A percentile compares a stretch with the other conserved stretches of the same genome.
These are phyloP conservation scores for Striga asiatica DNA, from an alignment of 257 asterid genomes.

Conservation along the genomic window DNA sequence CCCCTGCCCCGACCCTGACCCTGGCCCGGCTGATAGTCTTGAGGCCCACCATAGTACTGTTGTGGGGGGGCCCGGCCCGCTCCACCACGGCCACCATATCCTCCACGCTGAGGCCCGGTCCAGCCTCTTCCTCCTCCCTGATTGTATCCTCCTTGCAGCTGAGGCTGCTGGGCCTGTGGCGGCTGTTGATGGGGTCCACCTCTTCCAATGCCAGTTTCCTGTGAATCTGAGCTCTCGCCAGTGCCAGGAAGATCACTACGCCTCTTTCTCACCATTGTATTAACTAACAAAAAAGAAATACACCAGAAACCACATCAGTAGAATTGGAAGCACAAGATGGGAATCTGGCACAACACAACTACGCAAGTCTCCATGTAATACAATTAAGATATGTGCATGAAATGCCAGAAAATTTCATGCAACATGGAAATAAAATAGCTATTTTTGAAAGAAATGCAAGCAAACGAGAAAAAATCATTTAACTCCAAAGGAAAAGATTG, in stretches of 20 bases:
- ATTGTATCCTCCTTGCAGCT: conserved; percentile 38
- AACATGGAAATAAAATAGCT: too few species aligned
- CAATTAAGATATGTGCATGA: not conserved
- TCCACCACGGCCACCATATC: conserved; percentile 37
- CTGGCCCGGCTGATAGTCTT: conserved; percentile 27
- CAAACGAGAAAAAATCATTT: too few species aligned
- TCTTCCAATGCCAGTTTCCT: conserved; percentile 38
- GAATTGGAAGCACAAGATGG: too few species aligned
- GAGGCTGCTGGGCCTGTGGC: conserved; percentile 26
- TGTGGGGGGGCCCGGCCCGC: conserved; percentile 29
- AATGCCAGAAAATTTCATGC: too few species aligned
- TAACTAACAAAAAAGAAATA: conserved; percentile 22
- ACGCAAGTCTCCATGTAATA: too few species aligned
- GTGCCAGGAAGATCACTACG: conserved; percentile 52
- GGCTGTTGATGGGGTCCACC: conserved; percentile 44
- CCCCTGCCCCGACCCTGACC: conserved; percentile 28
- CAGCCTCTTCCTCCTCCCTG: conserved; percentile 36
- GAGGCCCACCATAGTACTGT: conserved; percentile 17
- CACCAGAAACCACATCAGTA: not conserved
- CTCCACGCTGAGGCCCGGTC: conserved; percentile 42
- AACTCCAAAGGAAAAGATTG: too few species aligned
- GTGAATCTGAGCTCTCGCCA: conserved; percentile 56
- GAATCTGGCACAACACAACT: too few species aligned
- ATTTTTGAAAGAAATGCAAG: too few species aligned
- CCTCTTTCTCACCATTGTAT: conserved; percentile 68